Evolutionary conservation across 345 rosid species (phyloP).

Genomic region (Arabidopsis thaliana): TAIR10.1 NC_003074.8:19367001-19367500

Average conservation of each 20-base stretch:
- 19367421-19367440: constrained; percentile 83
- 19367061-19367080: constrained; percentile 81
- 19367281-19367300: constrained; percentile 87
- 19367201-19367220: constrained; percentile 41
- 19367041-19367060: constrained; percentile 51
- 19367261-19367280: constrained; percentile 77
- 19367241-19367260: constrained; percentile 66
- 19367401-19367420: constrained; percentile 65
- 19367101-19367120: constrained; percentile 87
- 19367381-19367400: constrained; percentile 49
- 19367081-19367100: constrained; percentile 79
- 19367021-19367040: constrained; percentile 52
- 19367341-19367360: not conserved
- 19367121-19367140: constrained; percentile 85
- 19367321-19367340: not conserved
- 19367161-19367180: constrained; percentile 1
- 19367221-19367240: constrained; percentile 93
- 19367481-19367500: constrained; percentile 56
- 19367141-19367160: constrained; percentile 8
- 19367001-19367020: not conserved
- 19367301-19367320: constrained; percentile 22
- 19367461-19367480: constrained; percentile 92
- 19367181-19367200: constrained; percentile 22
- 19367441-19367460: constrained; percentile 61
- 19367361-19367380: not conserved